phyloP scores from a whole-genome alignment of 176 grass and related monocot genomes.

The Aegilops tauschii region DNA sequence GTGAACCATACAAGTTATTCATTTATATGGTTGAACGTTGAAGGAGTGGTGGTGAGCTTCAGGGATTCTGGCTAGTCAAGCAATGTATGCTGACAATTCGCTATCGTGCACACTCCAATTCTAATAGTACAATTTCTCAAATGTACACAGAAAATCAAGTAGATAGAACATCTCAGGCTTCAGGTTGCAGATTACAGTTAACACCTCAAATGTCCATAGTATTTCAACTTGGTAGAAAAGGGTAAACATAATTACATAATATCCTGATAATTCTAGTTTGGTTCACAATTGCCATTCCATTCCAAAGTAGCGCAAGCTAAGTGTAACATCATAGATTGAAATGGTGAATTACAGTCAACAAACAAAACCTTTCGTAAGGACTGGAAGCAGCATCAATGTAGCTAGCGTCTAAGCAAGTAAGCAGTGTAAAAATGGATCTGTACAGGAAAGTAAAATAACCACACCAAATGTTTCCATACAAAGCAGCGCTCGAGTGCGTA shows the following conservation, averaged over 20 bases:
- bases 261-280: neutral
- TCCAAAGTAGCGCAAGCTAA: no score
- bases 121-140: neutral
- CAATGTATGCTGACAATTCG: neutral
- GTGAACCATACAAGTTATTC: neutral
- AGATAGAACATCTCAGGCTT: neutral
- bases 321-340: no score
- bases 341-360: no score
- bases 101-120: neutral
- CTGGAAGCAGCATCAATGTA: no score
- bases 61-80: neutral
- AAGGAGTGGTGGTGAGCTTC: neutral
- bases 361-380: no score
- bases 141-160: neutral
- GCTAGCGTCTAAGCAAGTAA: no score
- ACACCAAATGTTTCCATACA: no score
- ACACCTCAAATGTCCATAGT: neutral
- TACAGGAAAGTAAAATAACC: no score
- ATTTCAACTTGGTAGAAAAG: neutral
- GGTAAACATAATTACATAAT: neutral
- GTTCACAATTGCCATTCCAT: no score
- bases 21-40: neutral
- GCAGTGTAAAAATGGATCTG: no score
- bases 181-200: neutral
- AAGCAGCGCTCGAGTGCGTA: no score